Evolutionary conservation across 768 basidiomycete species (phyloP).

Genomic region (Leccinum imitatum): DNA sequence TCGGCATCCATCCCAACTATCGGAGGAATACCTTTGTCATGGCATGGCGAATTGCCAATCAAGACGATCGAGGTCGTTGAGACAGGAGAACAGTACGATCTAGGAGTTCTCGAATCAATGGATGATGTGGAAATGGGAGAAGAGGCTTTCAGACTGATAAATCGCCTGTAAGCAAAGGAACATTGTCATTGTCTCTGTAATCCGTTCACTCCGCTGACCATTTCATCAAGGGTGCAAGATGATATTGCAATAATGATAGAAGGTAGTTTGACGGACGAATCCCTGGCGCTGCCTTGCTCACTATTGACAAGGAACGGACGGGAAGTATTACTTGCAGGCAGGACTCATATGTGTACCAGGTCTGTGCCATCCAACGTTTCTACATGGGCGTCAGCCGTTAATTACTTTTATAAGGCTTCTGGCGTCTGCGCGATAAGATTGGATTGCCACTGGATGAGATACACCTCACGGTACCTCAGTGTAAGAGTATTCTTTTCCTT

Average conservation of each 20-base stretch:
- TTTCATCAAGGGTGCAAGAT: slow-evolving; percentile 46
- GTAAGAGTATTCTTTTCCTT: slow-evolving; percentile 38
- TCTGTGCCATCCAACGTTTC: slow-evolving; percentile 29
- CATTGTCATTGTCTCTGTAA: background rate
- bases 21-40: slow-evolving; percentile 33
- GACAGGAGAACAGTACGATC: slow-evolving; percentile 48
- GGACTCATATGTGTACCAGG: slow-evolving; percentile 71
- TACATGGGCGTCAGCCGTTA: background rate
- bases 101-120: slow-evolving; percentile 40
- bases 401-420: slow-evolving; percentile 49
- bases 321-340: slow-evolving; percentile 73
- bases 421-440: slow-evolving; percentile 80
- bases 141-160: slow-evolving; percentile 49
- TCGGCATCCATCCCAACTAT: slow-evolving; percentile 17
- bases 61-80: slow-evolving; percentile 55
- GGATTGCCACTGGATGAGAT: slow-evolving; percentile 73
- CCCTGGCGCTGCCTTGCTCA: background rate
- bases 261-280: slow-evolving; percentile 33
- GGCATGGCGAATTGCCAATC: slow-evolving; percentile 48
- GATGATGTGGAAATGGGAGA: slow-evolving; percentile 35
- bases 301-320: slow-evolving; percentile 52
- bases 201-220: background rate
- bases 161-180: slow-evolving; percentile 44
- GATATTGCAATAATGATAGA: slow-evolving; percentile 63
- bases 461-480: slow-evolving; percentile 65